These are phyloP conservation scores for Tetrapisispora pingtungensis DNA, from an alignment of 805 yeast species.

Conservation along the genomic window DNA sequence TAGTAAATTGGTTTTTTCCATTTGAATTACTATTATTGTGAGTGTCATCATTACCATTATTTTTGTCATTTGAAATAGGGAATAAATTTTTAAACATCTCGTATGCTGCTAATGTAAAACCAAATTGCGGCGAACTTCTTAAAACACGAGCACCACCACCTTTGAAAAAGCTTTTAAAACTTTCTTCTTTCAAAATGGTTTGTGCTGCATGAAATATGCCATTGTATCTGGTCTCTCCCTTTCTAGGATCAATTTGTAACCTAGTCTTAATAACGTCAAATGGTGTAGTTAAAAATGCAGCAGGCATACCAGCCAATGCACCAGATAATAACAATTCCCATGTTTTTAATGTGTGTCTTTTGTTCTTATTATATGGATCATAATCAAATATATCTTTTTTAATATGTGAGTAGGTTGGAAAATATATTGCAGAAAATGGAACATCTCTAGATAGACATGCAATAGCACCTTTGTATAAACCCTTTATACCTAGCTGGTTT, in stretches of 20 bases:
- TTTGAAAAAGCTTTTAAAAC: constrained; percentile 78
- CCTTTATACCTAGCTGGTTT: constrained; percentile 67
- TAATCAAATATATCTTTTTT: constrained; percentile 73
- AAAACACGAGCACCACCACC: constrained; percentile 93
- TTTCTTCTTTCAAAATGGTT: constrained; percentile 73
- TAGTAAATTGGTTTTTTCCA: too few relatives aligned
- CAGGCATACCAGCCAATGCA: constrained; percentile 96
- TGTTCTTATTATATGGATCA: constrained; percentile 58
- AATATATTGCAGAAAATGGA: constrained; percentile 92
- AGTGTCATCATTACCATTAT: neutral
- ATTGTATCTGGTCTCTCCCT: constrained; percentile 65
- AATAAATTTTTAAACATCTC: constrained; percentile 59
- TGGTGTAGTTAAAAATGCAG: constrained; percentile 93
- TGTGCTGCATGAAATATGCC: constrained; percentile 71
- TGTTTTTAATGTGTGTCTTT: constrained; percentile 52
- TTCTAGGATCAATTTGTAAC: constrained; percentile 71
- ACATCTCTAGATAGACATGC: constrained; percentile 93
- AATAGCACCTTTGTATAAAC: constrained; percentile 81
- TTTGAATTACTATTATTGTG: neutral
- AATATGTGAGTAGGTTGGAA: constrained; percentile 92
- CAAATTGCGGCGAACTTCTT: constrained; percentile 96
- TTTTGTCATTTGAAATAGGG: constrained; percentile 5
- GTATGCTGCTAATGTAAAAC: constrained; percentile 95
- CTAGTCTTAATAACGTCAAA: constrained; percentile 95
- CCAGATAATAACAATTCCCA: constrained; percentile 84